Base-by-base conservation (phyloP, 202 grass and related monocot species). In the Schoenoplectus tabernaemontani region DNA sequence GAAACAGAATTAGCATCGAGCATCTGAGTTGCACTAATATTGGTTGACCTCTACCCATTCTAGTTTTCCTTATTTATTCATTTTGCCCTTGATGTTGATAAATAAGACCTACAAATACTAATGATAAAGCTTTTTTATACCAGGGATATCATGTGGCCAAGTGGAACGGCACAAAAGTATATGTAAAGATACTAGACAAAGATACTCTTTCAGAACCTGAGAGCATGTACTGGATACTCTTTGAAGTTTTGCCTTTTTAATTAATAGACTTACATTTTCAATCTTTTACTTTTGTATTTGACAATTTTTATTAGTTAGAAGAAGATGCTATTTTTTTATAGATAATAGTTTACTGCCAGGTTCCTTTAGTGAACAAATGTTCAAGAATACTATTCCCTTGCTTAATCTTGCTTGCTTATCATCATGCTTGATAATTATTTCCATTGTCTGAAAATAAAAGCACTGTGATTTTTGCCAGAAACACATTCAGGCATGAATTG, bases 151-250 rank as follows among this genome's bases (percentile, higher is more conserved):
- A 94, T 84, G 76, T 94, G 19, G 95, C 89, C 8, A 98, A 90
- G 77, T 98, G 95, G 95, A 94, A 95, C 71, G 95, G 91, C 13
- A 94, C 91, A 58, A 98, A 94, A 89, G 91, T 98, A 36, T 87
- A 80, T 43, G 95, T 98, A 61, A 98, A 94, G 85, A 94, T 98
- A 74, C 84, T 98, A 82, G 95, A 90, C 81, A 98, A 94, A 85
- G 89, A 92, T 53, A 85, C 82, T 82, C 93, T 91, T 89, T 89
- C 86, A 0, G 89, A 95, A 53, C 48, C 91, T 82, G 88, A 98
- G 62, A 98, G 87, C 84, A 86, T 98, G 95, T 98, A 98, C 76
- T 39, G 72, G n/a, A 72, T 88, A 16, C 41, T 59, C 71, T 58
- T 38, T 72, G 30, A 81, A 82, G 28, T 85, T 71, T 69, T 82